Base-by-base conservation (phyloP, 2,329 filamentous ascomycete genomes). In the Anisogramma anomala region DNA sequence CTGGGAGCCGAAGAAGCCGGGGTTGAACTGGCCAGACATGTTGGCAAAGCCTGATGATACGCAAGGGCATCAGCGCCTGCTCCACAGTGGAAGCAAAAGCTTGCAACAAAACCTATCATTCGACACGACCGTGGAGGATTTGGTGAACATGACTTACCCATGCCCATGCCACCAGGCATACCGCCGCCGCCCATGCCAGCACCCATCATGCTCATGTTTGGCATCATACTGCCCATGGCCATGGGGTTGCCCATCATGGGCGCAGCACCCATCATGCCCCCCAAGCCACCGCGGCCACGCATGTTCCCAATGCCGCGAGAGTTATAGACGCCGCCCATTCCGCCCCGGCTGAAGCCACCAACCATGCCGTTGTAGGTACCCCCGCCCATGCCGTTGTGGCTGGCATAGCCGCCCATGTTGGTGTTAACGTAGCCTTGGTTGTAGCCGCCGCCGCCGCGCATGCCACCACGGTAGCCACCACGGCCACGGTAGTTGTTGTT, bases 21-120 rank as follows among this genome's bases (percentile, higher is more conserved):
- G 75, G 55, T 82, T 84, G 62, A 87, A 89, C 53, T 79, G 75
- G 41, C 72, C 70, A 54, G 75, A 75, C 65, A 80, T 78, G 46
- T 70, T 75, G 62, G 78, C 76, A 59, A 86, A 86, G 32, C 74
- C 78, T 70, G 15, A 8, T n/a, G 50, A 3, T 3, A 17, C 10
- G 13, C n/a, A 30, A 25, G 22, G n/a, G n/a, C n/a, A n/a, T n/a
- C n/a, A n/a, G n/a, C n/a, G n/a, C n/a, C n/a, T n/a, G n/a, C n/a
- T n/a, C n/a, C n/a, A n/a, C n/a, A n/a, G n/a, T n/a, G n/a, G n/a
- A n/a, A n/a, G n/a, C n/a, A n/a, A n/a, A n/a, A n/a, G n/a, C n/a
- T n/a, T n/a, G n/a, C n/a, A n/a, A n/a, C n/a, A n/a, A n/a, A n/a
- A n/a, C n/a, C n/a, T n/a, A n/a, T n/a, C n/a, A n/a, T n/a, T n/a